Percentiles rank a stretch among this genome's conserved stretches.
These are phyloP conservation scores for Babesia bovis DNA, from an alignment of 169 alveolate species.

Conservation along the genomic window DNA sequence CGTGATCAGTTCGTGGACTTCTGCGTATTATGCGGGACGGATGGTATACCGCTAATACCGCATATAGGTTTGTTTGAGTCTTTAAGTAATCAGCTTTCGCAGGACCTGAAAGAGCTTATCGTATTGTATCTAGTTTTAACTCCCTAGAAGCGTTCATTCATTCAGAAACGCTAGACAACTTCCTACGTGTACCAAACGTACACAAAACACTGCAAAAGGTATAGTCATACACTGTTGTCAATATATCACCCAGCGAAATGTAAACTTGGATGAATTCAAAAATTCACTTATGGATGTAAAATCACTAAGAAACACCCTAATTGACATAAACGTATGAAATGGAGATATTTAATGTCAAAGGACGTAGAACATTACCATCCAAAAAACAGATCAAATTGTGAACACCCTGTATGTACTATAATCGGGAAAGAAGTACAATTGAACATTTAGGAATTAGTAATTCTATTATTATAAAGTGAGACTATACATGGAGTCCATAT, in stretches of 20 bases:
- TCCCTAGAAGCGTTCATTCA: constrained; percentile 29
- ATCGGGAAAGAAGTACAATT: no score
- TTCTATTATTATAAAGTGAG: neutral
- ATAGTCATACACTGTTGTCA: neutral
- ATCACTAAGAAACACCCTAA: constrained; percentile 10
- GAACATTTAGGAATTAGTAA: no score
- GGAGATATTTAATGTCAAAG: no score
- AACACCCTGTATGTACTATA: no score
- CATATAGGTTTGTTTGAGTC: constrained; percentile 27
- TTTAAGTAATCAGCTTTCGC: neutral
- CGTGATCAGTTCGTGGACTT: constrained; percentile 57
- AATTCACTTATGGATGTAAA: neutral
- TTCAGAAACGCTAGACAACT: constrained; percentile 20
- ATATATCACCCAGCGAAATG: constrained; percentile 12
- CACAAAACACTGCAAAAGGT: constrained; percentile 37
- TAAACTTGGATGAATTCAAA: constrained; percentile 35
- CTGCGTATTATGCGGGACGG: constrained; percentile 48
- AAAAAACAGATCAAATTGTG: no score
- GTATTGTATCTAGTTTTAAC: constrained; percentile 26
- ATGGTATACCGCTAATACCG: constrained; percentile 39
- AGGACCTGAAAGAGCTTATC: constrained; percentile 63
- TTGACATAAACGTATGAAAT: no score
- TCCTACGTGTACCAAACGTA: constrained; percentile 23
- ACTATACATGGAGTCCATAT: neutral
- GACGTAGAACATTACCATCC: no score